A percentile compares a stretch with the other conserved stretches of the same genome.
Conservation (phyloP, 2,329 filamentous ascomycete species). For the Metarhizium brunneum region DNA sequence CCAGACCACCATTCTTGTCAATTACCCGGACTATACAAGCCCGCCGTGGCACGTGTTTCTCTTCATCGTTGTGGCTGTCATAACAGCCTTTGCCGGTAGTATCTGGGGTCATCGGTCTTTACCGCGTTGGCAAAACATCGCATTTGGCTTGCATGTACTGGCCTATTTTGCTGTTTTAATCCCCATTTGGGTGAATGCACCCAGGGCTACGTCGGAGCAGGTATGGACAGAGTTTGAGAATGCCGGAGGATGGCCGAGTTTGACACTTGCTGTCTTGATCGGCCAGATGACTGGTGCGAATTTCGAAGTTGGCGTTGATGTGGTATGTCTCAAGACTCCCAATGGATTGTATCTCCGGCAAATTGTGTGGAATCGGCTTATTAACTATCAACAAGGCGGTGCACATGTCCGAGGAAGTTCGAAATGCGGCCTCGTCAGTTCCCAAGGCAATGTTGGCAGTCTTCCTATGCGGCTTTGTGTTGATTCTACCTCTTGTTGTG, state of each 20-base stretch:
- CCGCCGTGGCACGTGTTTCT: constrained; percentile 9
- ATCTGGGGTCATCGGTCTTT: constrained; percentile 8
- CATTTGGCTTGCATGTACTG: constrained; percentile 8
- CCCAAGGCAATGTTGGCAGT: constrained; percentile 7
- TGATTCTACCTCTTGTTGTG: not conserved
- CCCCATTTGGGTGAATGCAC: constrained; percentile 10
- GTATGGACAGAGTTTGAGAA: constrained; percentile 10
- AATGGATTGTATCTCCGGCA: too few relatives aligned
- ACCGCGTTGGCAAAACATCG: constrained; percentile 8
- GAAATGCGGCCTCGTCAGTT: constrained; percentile 8
- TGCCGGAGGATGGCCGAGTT: constrained; percentile 8
- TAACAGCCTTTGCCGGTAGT: constrained; percentile 3
- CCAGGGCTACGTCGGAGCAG: constrained; percentile 3
- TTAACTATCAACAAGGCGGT: not conserved
- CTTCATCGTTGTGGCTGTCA: constrained; percentile 7
- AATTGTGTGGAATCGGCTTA: too few relatives aligned
- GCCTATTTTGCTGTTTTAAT: constrained; percentile 9
- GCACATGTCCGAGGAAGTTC: constrained; percentile 11
- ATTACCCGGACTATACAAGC: constrained; percentile 3
- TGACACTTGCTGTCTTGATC: constrained; percentile 9
- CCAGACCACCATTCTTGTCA: constrained; percentile 8
- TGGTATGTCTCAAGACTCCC: not conserved
- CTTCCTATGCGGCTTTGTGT: constrained; percentile 2
- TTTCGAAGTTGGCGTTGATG: constrained; percentile 8
- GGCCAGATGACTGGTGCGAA: constrained; percentile 9